phyloP scores from a whole-genome alignment of 1,284 basidiomycete genomes.

The Omphalotus olearius region DNA sequence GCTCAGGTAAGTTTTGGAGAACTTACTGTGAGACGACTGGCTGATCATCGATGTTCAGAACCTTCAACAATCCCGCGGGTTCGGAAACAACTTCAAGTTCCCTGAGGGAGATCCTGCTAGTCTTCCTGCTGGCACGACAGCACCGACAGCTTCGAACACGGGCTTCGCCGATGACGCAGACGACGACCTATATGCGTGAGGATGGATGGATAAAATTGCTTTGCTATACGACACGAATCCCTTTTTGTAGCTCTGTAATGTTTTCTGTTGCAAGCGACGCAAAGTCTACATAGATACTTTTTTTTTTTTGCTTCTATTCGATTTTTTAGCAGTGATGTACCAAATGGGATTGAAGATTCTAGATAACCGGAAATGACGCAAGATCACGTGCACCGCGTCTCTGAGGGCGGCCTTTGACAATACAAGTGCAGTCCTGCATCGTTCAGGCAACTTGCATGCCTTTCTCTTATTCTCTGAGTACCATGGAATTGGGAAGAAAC shows the following conservation, averaged over 20 bases:
- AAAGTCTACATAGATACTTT: too few relatives aligned
- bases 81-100: slow-evolving; percentile 95
- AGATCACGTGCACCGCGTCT: too few relatives aligned
- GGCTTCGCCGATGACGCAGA: slow-evolving; percentile 82
- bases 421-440: too few relatives aligned
- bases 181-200: slow-evolving; percentile 83
- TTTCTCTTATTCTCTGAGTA: slow-evolving; percentile 5
- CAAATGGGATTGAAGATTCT: too few relatives aligned
- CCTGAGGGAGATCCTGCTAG: slow-evolving; percentile 68
- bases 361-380: too few relatives aligned
- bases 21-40: neutral
- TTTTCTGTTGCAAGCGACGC: neutral
- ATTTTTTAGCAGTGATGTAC: too few relatives aligned
- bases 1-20: slow-evolving; percentile 50
- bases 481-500: slow-evolving; percentile 20
- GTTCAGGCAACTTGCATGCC: too few relatives aligned
- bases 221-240: neutral
- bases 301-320: too few relatives aligned
- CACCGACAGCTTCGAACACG: slow-evolving; percentile 64
- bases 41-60: slow-evolving; percentile 44
- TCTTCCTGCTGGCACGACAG: slow-evolving; percentile 37
- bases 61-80: slow-evolving; percentile 82
- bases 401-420: too few relatives aligned
- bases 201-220: neutral
- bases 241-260: neutral